phyloP scores from a whole-genome alignment of 768 basidiomycete species.

The Coprinellus aureogranulatus region DNA sequence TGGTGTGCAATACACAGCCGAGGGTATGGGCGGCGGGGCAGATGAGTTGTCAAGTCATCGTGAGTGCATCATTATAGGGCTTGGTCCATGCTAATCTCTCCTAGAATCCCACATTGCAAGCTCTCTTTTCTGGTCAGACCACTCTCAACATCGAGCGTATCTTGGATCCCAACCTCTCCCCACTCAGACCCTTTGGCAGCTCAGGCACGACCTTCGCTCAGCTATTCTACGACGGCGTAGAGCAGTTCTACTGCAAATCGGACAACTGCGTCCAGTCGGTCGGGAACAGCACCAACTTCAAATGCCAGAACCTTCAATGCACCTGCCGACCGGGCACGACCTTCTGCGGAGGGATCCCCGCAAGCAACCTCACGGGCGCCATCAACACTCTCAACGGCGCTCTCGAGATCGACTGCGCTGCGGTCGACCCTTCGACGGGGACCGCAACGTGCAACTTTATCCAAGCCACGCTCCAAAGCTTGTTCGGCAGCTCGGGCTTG shows the following conservation, averaged over 20 bases:
- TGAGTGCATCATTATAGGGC: slow-evolving; percentile 36
- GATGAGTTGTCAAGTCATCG: slow-evolving; percentile 81
- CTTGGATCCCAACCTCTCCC: slow-evolving; percentile 65
- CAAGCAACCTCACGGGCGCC: slow-evolving; percentile 51
- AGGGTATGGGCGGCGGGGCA: slow-evolving; percentile 76
- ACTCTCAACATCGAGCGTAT: slow-evolving; percentile 80
- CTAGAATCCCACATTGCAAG: slow-evolving; percentile 83
- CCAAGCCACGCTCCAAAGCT: slow-evolving; percentile 56
- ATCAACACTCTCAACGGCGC: slow-evolving; percentile 67
- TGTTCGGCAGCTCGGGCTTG: slow-evolving; percentile 80
- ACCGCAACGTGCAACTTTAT: slow-evolving; percentile 72
- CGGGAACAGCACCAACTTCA: slow-evolving; percentile 53
- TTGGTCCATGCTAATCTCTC: background rate
- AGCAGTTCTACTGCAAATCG: slow-evolving; percentile 86
- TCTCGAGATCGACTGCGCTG: slow-evolving; percentile 66
- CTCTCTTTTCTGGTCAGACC: slow-evolving; percentile 66
- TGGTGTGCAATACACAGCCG: slow-evolving; percentile 70
- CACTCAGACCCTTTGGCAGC: slow-evolving; percentile 59
- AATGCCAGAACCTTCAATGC: slow-evolving; percentile 72
- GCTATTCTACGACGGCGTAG: slow-evolving; percentile 74
- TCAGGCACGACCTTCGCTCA: slow-evolving; percentile 60
- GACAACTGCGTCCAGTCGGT: slow-evolving; percentile 65
- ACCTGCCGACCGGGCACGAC: slow-evolving; percentile 64
- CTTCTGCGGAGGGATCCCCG: slow-evolving; percentile 65
- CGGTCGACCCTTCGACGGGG: slow-evolving; percentile 39